phyloP scores from a whole-genome alignment of 2,329 filamentous ascomycete genomes.

The Sporothrix humicola region DNA sequence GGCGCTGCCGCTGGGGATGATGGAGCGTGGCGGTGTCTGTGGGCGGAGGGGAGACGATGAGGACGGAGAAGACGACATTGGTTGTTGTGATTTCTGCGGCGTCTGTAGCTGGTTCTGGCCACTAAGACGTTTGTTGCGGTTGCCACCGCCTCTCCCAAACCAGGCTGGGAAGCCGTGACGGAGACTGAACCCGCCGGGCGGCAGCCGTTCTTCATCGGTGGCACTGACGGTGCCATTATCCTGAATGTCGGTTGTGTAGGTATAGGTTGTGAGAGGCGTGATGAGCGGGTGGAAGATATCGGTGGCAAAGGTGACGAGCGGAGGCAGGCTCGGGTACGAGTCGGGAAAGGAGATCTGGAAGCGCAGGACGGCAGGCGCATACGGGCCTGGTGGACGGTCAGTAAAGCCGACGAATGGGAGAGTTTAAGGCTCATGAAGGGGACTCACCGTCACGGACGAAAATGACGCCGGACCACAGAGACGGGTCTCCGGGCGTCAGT shows the following conservation, averaged over 20 bases:
- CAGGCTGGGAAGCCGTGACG: conserved; percentile 89
- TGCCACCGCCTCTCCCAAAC: conserved; percentile 67
- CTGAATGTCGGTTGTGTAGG: conserved; percentile 80
- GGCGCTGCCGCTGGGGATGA: conserved; percentile 36
- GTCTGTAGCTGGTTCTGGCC: conserved; percentile 44
- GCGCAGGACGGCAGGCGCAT: conserved; percentile 82
- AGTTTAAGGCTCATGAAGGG: not conserved
- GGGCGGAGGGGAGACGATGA: not conserved
- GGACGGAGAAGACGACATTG: not conserved
- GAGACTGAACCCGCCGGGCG: conserved; percentile 88
- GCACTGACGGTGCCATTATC: conserved; percentile 80
- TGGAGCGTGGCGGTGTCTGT: conserved; percentile 41
- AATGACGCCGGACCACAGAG: conserved; percentile 86
- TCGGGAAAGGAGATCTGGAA: conserved; percentile 89
- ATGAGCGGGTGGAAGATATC: conserved; percentile 96
- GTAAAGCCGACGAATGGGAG: too few species aligned
- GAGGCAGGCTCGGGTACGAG: conserved; percentile 77
- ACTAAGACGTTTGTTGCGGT: conserved; percentile 53
- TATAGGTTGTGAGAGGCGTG: conserved; percentile 91
- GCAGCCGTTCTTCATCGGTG: conserved; percentile 79
- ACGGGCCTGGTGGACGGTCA: conserved; percentile 69
- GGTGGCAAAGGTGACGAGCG: conserved; percentile 84
- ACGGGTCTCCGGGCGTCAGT: conserved; percentile 79
- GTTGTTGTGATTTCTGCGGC: conserved; percentile 40
- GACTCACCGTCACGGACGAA: conserved; percentile 82